Evolutionary conservation across 2,329 filamentous ascomycete species (phyloP).

Genomic region (Aspergillus hiratsukae): DNA sequence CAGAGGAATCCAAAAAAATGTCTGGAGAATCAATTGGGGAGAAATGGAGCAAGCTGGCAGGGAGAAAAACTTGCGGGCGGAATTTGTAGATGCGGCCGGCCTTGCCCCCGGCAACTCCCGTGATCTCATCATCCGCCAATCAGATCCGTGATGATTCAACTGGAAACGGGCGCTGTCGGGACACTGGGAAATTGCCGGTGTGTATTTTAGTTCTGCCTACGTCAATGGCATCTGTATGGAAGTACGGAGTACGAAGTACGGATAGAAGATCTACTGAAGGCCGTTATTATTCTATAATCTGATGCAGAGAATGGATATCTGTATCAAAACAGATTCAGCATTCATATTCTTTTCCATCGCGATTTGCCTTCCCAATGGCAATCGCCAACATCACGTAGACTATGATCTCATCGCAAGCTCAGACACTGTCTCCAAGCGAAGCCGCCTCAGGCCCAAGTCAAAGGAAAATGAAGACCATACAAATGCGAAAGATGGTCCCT

Average conservation of each 20-base stretch:
- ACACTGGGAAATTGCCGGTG: conserved; percentile 4
- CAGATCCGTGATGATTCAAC: conserved; percentile 32
- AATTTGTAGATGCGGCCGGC: conserved; percentile 30
- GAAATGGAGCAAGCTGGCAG: conserved; percentile 11
- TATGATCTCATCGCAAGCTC: conserved; percentile 6
- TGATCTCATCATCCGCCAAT: conserved; percentile 32
- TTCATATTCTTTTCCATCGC: not conserved
- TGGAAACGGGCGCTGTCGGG: conserved; percentile 32
- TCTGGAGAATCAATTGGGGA: conserved; percentile 14
- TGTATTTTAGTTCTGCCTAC: conserved; percentile 5
- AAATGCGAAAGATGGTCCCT: not conserved
- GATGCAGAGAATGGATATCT: too few species aligned
- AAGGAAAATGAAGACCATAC: not conserved
- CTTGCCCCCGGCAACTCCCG: conserved; percentile 31
- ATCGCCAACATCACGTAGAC: not conserved
- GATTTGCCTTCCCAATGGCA: not conserved
- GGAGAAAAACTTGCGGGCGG: conserved; percentile 30
- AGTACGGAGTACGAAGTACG: not conserved
- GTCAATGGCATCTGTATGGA: not conserved
- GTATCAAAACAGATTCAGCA: not conserved
- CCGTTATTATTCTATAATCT: too few species aligned
- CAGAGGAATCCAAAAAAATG: conserved; percentile 13
- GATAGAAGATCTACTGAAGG: too few species aligned
- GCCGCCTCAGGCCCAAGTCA: not conserved
- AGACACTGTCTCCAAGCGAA: not conserved